Evolutionary conservation across 2,329 filamentous ascomycete genomes (phyloP), one percentile per base, ranked within the genome.

Genomic region (Waltergamsia citrina): DNA sequence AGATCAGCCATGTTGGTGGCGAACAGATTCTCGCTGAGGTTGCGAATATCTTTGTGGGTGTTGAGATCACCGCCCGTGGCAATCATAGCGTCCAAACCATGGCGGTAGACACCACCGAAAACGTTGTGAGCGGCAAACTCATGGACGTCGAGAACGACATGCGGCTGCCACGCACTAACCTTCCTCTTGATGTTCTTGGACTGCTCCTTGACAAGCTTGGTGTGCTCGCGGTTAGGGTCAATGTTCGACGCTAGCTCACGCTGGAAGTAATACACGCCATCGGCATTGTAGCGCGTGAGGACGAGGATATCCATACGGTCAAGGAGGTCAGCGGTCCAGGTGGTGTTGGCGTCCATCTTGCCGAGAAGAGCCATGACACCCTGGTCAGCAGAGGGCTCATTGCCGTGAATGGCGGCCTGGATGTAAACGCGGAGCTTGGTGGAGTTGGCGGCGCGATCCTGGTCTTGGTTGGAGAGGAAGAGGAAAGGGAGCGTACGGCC

Each of bases 171-270:
- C 0, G 39, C 38, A 5, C 38, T 30, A 14, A 52, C 35, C 0
- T 49, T 28, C 3, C 43, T 32, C 25, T 52, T 52, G n/a, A 52
- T 49, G 4, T 45, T 36, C 2, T 46, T 44, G 0, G 48, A 45
- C 18, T 52, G 49, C 1, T 47, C 36, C 4, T 42, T 38, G 4
- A 43, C 33, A 11, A 51, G 47, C 12, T 49, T 47, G 7, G 46
- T 49, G 19, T 51, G 48, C 6, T 52, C 49, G 18, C 49, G 39
- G 27, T 52, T 52, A 2, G 49, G 48, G 8, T 52, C 49, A 1
- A 50, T 41, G 5, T 46, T 47, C 3, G 41, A 47, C 2, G 48
- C 49, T 0, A 52, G 41, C 12, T 46, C 37, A 1, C 48, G 43
- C 26, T 52, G 49, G 33, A 52, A 52, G 21, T 47, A 49, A 1